phyloP scores from a whole-genome alignment of 2,329 filamentous ascomycete species.

The Xenoacremonium recifei region DNA sequence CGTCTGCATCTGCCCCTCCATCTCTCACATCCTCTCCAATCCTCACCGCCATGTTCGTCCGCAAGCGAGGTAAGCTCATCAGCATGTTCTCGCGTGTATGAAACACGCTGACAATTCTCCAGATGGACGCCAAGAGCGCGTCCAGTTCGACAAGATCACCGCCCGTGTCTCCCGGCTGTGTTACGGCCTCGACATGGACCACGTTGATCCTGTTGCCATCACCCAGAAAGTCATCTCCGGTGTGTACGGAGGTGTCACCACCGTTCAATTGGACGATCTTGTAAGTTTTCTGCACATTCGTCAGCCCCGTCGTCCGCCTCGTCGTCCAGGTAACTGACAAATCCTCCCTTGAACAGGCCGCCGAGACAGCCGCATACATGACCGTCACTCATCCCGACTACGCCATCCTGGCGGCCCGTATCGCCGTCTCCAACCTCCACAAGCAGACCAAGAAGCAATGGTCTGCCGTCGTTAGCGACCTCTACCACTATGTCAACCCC shows the following conservation, averaged over 20 bases:
- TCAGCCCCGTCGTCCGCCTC: neutral
- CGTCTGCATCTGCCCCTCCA: constrained; percentile 16
- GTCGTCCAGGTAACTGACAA: constrained; percentile 7
- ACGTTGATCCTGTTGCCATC: constrained; percentile 96
- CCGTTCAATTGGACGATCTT: constrained; percentile 92
- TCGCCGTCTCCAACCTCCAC: constrained; percentile 98
- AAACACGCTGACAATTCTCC: constrained; percentile 25
- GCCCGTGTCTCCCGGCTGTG: constrained; percentile 95
- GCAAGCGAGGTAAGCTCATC: constrained; percentile 56
- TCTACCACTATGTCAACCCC: constrained; percentile 95
- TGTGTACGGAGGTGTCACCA: constrained; percentile 97
- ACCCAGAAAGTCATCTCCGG: constrained; percentile 99
- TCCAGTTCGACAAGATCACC: constrained; percentile 99
- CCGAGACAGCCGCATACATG: constrained; percentile 99
- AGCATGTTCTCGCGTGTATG: constrained; percentile 1
- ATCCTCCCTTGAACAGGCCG: constrained; percentile 61
- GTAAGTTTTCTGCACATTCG: constrained; percentile 62
- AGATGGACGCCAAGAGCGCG: constrained; percentile 99
- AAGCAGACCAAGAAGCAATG: constrained; percentile 99
- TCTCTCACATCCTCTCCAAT: constrained; percentile 24
- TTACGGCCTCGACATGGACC: constrained; percentile 91
- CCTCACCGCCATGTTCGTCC: constrained; percentile 60
- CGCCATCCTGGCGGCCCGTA: constrained; percentile 95
- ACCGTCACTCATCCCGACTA: constrained; percentile 99
- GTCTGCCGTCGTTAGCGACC: constrained; percentile 89